Evolutionary conservation across 257 asterid genomes (phyloP), one percentile per base, ranked within the genome.

Genomic region (Solanum piurae): DNA sequence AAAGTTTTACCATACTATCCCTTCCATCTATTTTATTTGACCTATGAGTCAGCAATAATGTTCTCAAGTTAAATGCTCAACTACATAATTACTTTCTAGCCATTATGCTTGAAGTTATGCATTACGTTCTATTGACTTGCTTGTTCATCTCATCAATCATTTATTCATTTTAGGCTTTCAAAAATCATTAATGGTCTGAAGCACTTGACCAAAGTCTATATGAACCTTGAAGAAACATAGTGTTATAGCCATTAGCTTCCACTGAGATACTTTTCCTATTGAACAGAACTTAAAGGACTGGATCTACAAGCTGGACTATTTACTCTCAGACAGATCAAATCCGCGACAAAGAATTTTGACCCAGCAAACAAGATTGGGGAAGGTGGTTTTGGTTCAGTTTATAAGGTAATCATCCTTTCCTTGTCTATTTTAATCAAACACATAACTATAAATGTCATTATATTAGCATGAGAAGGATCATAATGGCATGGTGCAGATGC

Each of bases 331-430:
- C 98, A 95, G 89, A 91, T 96, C 37, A 95, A 96, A 91, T 91
- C 95, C 60, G 99, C 98, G 25, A 96, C 99, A 13, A 95, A 90
- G 88, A 94, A 94, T 88, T 95, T 96, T 79, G 98, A 95, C 91
- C 95, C 94, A 12, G 95, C 85, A 33, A 94, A 94, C 93, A 96
- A 96, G 95, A 88, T 96, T 66, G 99, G 99, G 31, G 99, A 96
- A 89, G 99, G 98, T 76, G 99, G 99, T 62, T 96, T 95, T 85
- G 99, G 99, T 87, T 88, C 95, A 37, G 99, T 96, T 83, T 94
- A 92, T 92, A 96, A 95, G 98, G 99, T 95, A 91, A 88, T 9
- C n/a, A 27, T 80, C 68, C 84, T 49, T 33, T 66, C 76, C 85
- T 72, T 20, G 20, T 18, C 36, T 25, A 44, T 13, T 58, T 71